These are phyloP conservation scores for Tetradesmus lagerheimii DNA, from an alignment of 139 green algal species.

Conservation along the genomic window DNA sequence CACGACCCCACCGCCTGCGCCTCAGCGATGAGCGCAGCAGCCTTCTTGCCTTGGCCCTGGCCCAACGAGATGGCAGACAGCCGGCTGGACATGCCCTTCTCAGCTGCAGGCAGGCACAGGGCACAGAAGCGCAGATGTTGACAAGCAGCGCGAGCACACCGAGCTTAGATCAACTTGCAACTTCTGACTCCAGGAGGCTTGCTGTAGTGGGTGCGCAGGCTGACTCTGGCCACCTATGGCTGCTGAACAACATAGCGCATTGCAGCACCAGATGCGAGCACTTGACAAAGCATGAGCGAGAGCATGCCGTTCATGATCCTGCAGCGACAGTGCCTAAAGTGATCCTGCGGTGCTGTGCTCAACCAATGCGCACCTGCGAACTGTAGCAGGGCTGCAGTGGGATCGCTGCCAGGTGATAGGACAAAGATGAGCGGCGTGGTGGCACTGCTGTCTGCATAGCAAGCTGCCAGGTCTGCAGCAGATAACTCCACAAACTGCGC, in stretches of 20 bases:
- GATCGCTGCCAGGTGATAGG: conserved; percentile 78
- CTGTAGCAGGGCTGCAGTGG: conserved; percentile 79
- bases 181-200: too few species aligned
- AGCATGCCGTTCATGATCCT: background rate
- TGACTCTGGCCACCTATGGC: background rate
- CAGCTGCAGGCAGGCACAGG: conserved; percentile 43
- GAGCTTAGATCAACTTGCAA: too few species aligned
- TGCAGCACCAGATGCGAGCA: background rate
- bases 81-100: conserved; percentile 66
- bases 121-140: background rate
- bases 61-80: conserved; percentile 75
- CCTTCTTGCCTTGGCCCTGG: conserved; percentile 84
- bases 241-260: background rate
- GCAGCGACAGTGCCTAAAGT: conserved; percentile 54
- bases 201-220: background rate
- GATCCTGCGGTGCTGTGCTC: too few species aligned
- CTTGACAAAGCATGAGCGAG: background rate
- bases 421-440: conserved; percentile 84
- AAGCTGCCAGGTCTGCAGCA: conserved; percentile 73
- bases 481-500: conserved; percentile 73
- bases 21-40: conserved; percentile 78
- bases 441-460: conserved; percentile 80
- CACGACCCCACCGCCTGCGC: conserved; percentile 59
- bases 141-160: background rate
- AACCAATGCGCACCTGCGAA: conserved; percentile 69